Percentiles rank a stretch among this genome's conserved stretches.
These are phyloP conservation scores for Pleurotus pulmonarius DNA, from an alignment of 768 basidiomycete genomes.

Conservation along the genomic window DNA sequence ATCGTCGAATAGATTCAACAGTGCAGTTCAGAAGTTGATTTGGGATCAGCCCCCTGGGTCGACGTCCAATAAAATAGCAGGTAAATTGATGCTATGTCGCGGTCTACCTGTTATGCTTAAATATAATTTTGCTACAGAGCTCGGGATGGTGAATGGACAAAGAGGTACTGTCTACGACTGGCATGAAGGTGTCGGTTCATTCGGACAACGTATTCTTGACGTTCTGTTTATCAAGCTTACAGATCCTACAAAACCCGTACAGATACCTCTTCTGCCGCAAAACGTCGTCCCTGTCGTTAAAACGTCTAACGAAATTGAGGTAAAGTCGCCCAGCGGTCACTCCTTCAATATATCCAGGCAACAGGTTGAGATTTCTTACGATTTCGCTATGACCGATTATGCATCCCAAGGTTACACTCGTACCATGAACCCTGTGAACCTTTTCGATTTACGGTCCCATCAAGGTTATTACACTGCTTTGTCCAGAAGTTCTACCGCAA, in stretches of 20 bases:
- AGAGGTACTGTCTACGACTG: conserved; percentile 27
- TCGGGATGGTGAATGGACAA: conserved; percentile 32
- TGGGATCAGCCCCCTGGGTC: background rate
- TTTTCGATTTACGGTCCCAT: conserved; percentile 15
- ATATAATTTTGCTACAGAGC: conserved; percentile 26
- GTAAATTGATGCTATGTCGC: conserved; percentile 23
- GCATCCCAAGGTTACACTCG: conserved; percentile 19
- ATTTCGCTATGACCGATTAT: conserved; percentile 28
- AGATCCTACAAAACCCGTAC: conserved; percentile 18
- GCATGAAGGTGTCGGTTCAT: conserved; percentile 13
- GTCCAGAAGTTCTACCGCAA: conserved; percentile 22
- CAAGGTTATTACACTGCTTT: conserved; percentile 21
- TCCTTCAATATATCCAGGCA: conserved; percentile 10
- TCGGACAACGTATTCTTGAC: conserved; percentile 21
- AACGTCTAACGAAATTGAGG: conserved; percentile 5
- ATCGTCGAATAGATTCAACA: too few relatives aligned
- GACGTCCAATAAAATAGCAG: conserved; percentile 16
- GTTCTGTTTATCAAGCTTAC: conserved; percentile 25
- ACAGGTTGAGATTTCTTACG: conserved; percentile 22
- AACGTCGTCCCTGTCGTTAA: conserved; percentile 28
- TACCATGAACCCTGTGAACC: conserved; percentile 21
- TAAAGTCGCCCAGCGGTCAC: conserved; percentile 16
- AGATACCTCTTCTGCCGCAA: conserved; percentile 21
- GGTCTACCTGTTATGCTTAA: conserved; percentile 30
- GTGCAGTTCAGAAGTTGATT: background rate